Evolutionary conservation across 2,329 filamentous ascomycete species (phyloP).

Genomic region (Stachybotrys echinatus): DNA sequence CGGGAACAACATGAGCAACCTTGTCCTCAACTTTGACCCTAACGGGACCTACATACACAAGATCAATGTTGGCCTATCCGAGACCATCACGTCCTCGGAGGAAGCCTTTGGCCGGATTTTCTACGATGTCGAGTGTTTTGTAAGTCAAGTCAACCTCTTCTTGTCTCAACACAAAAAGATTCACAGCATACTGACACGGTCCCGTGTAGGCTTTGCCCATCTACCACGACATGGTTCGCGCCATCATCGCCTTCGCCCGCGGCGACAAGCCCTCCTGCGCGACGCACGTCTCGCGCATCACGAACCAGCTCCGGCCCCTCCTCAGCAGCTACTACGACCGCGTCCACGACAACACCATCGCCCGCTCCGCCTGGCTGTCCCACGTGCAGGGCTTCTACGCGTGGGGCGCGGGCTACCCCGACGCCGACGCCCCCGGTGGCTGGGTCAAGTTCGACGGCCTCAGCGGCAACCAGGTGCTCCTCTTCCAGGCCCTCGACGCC

Average conservation of each 20-base stretch:
- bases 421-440: background rate
- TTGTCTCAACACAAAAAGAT: background rate
- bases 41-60: background rate
- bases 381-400: background rate
- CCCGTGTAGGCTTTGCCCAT: background rate
- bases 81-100: background rate
- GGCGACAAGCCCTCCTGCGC: background rate
- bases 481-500: background rate
- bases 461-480: background rate
- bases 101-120: background rate
- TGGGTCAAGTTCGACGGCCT: background rate
- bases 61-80: background rate
- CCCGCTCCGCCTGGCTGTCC: background rate
- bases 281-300: background rate
- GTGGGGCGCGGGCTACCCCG: background rate
- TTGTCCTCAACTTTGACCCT: background rate
- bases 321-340: background rate
- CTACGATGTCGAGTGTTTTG: background rate
- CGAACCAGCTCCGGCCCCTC: background rate
- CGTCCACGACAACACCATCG: background rate
- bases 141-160: background rate
- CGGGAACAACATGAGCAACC: background rate
- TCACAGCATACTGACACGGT: background rate
- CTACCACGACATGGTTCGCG: background rate
- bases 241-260: background rate